These are phyloP conservation scores for Angophora floribunda DNA, from an alignment of 345 rosid species.

Conservation along the genomic window DNA sequence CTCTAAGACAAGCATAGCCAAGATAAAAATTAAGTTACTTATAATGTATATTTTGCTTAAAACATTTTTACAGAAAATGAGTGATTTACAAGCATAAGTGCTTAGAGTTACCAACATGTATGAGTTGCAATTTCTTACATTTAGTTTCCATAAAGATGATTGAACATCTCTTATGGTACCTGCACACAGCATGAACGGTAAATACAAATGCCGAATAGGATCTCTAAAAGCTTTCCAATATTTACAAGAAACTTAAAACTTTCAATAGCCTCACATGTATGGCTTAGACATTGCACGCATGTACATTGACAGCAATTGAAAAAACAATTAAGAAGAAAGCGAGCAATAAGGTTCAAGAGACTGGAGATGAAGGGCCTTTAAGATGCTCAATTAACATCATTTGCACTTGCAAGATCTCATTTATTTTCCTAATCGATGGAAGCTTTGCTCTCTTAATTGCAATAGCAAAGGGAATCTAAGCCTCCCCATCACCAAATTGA, in stretches of 20 bases:
- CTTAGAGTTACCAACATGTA: rapidly evolving
- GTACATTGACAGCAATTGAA: neutral
- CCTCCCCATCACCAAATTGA: rapidly evolving
- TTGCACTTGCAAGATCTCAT: neutral
- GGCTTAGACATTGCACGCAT: neutral
- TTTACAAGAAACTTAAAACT: neutral
- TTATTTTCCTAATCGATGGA: neutral
- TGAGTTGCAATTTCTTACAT: neutral
- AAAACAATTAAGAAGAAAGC: neutral
- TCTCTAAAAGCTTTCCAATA: neutral
- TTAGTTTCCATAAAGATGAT: neutral
- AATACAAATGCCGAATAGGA: neutral
- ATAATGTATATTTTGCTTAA: neutral
- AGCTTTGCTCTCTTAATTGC: neutral
- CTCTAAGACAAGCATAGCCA: rapidly evolving
- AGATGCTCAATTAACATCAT: neutral
- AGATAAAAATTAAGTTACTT: too few species aligned
- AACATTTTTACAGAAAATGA: neutral
- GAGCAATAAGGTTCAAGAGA: rapidly evolving
- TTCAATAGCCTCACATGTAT: neutral
- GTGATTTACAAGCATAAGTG: rapidly evolving
- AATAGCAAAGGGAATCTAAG: rapidly evolving
- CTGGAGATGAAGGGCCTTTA: neutral
- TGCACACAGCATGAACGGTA: neutral
- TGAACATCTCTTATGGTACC: neutral